phyloP scores from a whole-genome alignment of 164 flowering plant genomes.

The Tetrastigma voinierianum region DNA sequence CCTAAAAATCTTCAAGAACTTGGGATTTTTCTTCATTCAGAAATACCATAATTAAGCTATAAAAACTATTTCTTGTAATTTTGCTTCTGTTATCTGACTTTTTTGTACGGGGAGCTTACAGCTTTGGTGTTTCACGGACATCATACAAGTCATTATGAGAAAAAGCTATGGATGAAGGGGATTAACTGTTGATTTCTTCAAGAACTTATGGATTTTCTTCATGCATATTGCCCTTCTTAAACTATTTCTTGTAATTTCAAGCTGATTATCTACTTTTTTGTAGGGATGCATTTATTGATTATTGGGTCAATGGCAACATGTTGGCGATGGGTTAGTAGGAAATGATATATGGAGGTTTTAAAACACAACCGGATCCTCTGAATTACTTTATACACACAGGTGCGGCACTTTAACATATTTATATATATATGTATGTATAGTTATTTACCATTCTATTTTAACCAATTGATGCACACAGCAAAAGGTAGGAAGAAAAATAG shows the following conservation, averaged over 20 bases:
- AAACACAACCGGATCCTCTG: slow-evolving; percentile 79
- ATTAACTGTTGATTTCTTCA: neutral
- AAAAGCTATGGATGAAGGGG: neutral
- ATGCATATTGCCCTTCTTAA: neutral
- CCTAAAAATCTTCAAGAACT: too few species aligned
- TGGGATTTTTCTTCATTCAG: too few species aligned
- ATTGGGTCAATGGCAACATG: slow-evolving; percentile 88
- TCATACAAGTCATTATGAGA: neutral
- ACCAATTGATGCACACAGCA: too few species aligned
- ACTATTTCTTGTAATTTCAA: neutral
- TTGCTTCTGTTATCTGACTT: too few species aligned
- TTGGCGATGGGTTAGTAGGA: slow-evolving; percentile 74
- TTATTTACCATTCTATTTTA: too few species aligned
- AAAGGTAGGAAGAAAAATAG: too few species aligned
- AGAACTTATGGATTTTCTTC: neutral
- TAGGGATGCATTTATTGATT: slow-evolving; percentile 88
- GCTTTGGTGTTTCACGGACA: too few species aligned
- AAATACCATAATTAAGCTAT: too few species aligned
- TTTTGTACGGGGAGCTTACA: too few species aligned
- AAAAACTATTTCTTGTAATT: too few species aligned
- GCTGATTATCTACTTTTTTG: slow-evolving; percentile 12
- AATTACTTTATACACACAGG: slow-evolving; percentile 90
- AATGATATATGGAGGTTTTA: slow-evolving; percentile 71
- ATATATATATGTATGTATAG: too few species aligned
- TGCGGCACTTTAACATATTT: slow-evolving; percentile 21